These are phyloP conservation scores for Nigrospora sphaerica DNA, from an alignment of 2,329 filamentous ascomycete species.

Conservation along the genomic window DNA sequence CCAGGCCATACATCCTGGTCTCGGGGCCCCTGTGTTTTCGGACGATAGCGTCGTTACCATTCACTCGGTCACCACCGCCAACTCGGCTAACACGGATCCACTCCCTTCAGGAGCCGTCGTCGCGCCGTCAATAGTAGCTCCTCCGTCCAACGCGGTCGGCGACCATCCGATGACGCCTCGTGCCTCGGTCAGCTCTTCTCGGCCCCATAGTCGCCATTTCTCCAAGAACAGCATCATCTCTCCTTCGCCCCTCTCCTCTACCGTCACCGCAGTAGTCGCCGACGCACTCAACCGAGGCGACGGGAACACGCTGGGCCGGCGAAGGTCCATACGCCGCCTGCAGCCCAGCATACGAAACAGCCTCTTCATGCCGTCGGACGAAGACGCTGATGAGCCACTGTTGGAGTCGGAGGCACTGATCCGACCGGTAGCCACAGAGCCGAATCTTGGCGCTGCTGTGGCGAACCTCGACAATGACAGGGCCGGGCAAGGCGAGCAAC, in stretches of 20 bases:
- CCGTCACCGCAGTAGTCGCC: slow-evolving; percentile 50
- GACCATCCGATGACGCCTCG: slow-evolving; percentile 22
- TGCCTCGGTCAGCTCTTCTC: slow-evolving; percentile 20
- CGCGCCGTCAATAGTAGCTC: slow-evolving; percentile 8
- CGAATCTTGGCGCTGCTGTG: neutral
- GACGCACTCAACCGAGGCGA: slow-evolving; percentile 45
- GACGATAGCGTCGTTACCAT: slow-evolving; percentile 23
- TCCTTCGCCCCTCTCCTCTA: slow-evolving; percentile 52
- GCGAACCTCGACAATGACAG: slow-evolving; percentile 10
- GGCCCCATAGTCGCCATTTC: slow-evolving; percentile 29
- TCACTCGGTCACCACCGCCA: slow-evolving; percentile 17
- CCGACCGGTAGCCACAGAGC: slow-evolving; percentile 8
- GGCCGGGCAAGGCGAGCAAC: slow-evolving; percentile 6
- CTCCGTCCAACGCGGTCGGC: slow-evolving; percentile 14
- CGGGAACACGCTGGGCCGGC: slow-evolving; percentile 29
- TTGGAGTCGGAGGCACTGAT: slow-evolving; percentile 14
- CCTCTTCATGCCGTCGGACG: slow-evolving; percentile 43
- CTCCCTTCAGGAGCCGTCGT: slow-evolving; percentile 11
- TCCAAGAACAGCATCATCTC: slow-evolving; percentile 44
- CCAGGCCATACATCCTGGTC: slow-evolving; percentile 20
- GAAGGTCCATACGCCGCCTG: slow-evolving; percentile 37
- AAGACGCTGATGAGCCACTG: slow-evolving; percentile 21
- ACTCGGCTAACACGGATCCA: slow-evolving; percentile 18
- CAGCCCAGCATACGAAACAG: slow-evolving; percentile 46
- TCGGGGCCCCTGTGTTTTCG: slow-evolving; percentile 20